Base-by-base conservation (phyloP, 2,329 filamentous ascomycete genomes). In the Aspergillus clavatus region DNA sequence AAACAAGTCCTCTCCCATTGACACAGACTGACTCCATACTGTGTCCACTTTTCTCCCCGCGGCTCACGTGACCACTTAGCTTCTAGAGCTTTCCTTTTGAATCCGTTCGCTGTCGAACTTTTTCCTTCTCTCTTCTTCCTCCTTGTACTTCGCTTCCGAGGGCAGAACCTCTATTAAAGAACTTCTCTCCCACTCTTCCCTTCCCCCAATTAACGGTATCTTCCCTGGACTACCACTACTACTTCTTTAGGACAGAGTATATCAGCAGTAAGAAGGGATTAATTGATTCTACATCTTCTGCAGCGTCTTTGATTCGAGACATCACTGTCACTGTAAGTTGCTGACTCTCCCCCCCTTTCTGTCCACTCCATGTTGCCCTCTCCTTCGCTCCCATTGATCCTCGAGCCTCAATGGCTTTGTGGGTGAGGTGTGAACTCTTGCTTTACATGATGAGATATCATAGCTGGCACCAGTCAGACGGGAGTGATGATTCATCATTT, bases 391-490 rank as follows among this genome's bases (percentile, higher is more conserved):
- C 18, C 40, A 24, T 39, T 27, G 38, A 18, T 18, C 31, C 19
- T 36, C 24, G 47, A 28, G 36, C 26, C 28, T 16, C 38, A 44
- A 39, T 40, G 46, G 33, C 35, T 28, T 51, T 48, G 26, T 42
- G 28, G 16, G 7, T 39, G 18, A 27, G 36, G 23, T 21, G 37
- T 36, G 39, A 35, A 48, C 38, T n/a, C n/a, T n/a, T 40, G 38
- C 54, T 53, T 59, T 52, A 50, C 44, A 73, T 78, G 79, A 82
- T 81, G 79, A 81, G 62, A 77, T 63, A 65, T 62, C 55, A 70
- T 69, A 75, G 80, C 80, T 83, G 80, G 80, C 80, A 83, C 80
- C 80, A 82, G 80, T 78, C 80, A 74, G 70, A 82, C 72, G 77
- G 66, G 75, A 76, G 78, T 71, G 80, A 78, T 76, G 23, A 24